Evolutionary conservation across 345 rosid species (phyloP).

Genomic region (Lepidium africanum): DNA sequence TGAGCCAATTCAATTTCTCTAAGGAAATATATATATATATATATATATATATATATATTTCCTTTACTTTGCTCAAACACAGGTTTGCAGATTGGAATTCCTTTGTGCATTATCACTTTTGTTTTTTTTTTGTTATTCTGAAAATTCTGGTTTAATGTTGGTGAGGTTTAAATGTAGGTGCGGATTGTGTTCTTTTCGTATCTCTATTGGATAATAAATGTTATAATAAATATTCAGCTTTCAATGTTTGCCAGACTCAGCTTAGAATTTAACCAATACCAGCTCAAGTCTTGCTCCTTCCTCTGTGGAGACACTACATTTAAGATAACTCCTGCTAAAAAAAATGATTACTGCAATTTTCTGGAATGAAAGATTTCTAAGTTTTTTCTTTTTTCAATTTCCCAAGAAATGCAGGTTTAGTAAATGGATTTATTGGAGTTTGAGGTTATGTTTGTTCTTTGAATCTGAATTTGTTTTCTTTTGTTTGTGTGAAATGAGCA

Average conservation of each 20-base stretch:
- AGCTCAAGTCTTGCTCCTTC: slow-evolving; percentile 1
- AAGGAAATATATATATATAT: too few relatives aligned
- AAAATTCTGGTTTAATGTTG: not conserved
- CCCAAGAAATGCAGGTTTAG: not conserved
- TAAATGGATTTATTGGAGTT: not conserved
- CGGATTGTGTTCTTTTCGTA: slow-evolving; percentile 6
- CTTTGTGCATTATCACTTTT: not conserved
- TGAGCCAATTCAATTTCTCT: not conserved
- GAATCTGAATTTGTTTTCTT: not conserved
- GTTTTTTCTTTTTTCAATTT: not conserved
- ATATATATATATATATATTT: too few relatives aligned
- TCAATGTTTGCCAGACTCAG: slow-evolving; percentile 19
- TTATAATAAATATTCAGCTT: slow-evolving; percentile 16
- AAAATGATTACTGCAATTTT: not conserved
- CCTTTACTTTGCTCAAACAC: not conserved
- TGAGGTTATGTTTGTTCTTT: not conserved
- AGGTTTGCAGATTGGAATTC: not conserved
- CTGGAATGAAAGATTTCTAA: not conserved
- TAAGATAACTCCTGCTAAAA: not conserved
- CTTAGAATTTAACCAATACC: slow-evolving; percentile 2
- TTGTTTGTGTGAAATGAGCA: slow-evolving; percentile 38
- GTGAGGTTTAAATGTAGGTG: not conserved
- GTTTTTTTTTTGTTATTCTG: not conserved
- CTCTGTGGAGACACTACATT: not conserved
- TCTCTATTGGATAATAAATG: slow-evolving; percentile 18